A percentile compares a stretch with the other conserved stretches of the same genome.
phyloP scores from a whole-genome alignment of 2,329 filamentous ascomycete genomes.

The Alternaria gaisen region DNA sequence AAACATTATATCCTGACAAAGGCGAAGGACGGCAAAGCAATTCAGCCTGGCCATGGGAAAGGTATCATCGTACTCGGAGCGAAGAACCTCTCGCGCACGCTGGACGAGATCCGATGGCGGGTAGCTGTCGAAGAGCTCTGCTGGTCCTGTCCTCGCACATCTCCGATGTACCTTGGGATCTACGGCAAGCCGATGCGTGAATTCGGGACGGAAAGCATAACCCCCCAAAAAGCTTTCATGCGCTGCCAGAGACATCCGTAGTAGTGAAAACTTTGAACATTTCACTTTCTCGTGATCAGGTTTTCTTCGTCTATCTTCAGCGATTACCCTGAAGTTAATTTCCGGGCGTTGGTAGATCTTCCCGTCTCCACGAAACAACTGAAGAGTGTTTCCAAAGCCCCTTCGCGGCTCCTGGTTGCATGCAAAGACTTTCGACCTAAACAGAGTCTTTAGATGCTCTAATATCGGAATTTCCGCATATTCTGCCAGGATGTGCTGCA shows the following conservation, averaged over 20 bases:
- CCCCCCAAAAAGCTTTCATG: no score
- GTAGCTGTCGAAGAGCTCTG: background rate
- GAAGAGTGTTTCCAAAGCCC: background rate
- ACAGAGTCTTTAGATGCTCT: background rate
- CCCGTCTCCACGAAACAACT: fast-evolving
- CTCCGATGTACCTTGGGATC: background rate
- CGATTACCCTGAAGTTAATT: fast-evolving
- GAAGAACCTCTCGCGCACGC: background rate
- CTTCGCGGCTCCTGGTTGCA: background rate
- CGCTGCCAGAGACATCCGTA: no score
- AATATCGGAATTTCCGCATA: background rate
- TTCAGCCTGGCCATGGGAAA: background rate
- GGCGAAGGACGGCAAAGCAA: background rate
- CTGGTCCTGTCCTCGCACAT: no score
- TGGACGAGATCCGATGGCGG: background rate
- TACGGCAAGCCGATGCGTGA: background rate
- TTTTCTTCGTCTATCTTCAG: fast-evolving
- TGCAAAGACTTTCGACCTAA: background rate
- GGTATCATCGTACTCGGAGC: background rate
- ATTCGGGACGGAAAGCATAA: no score
- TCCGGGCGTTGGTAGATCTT: no score
- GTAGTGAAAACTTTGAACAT: no score
- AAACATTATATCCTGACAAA: background rate
- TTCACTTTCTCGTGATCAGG: no score
- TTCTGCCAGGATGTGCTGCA: background rate